A percentile compares a stretch with the other conserved stretches of the same genome.
Evolutionary conservation across 495 filamentous ascomycete species (phyloP).

Genomic region (Staphylotrichum longicolle): DNA sequence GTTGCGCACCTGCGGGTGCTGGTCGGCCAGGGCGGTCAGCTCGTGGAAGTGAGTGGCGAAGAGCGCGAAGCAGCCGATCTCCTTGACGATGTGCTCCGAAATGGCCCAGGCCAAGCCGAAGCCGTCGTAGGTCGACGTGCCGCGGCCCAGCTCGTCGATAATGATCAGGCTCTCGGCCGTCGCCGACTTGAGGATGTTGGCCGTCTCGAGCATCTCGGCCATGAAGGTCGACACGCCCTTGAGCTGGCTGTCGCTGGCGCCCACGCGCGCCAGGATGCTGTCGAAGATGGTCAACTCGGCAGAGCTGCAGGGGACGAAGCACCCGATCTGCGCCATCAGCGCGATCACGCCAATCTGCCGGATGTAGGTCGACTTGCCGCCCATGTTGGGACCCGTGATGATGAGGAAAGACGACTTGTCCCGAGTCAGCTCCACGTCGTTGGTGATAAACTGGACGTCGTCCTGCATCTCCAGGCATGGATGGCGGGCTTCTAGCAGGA

Average conservation of each 20-base stretch:
- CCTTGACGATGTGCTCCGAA: conserved; percentile 92
- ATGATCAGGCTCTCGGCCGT: conserved; percentile 94
- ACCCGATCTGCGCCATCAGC: conserved; percentile 95
- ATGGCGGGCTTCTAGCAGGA: conserved; percentile 90
- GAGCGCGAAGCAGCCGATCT: conserved; percentile 88
- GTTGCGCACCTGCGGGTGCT: conserved; percentile 84
- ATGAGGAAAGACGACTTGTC: conserved; percentile 87
- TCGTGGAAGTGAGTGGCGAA: conserved; percentile 99
- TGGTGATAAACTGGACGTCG: conserved; percentile 97
- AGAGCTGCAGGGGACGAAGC: conserved; percentile 89
- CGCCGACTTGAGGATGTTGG: conserved; percentile 96
- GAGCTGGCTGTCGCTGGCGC: conserved; percentile 90
- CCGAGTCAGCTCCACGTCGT: conserved; percentile 83
- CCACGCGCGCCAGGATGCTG: conserved; percentile 94
- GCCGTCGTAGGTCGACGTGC: conserved; percentile 97
- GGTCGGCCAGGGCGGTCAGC: conserved; percentile 82
- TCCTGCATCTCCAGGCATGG: conserved; percentile 99
- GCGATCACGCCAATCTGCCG: conserved; percentile 97
- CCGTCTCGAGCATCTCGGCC: conserved; percentile 99
- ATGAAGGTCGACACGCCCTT: conserved; percentile 99
- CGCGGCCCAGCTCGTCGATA: conserved; percentile 97
- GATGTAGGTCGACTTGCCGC: conserved; percentile 98
- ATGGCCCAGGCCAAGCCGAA: conserved; percentile 99
- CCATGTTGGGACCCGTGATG: conserved; percentile 99
- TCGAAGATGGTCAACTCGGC: conserved; percentile 96